Evolutionary conservation across 1,139 yeast species (phyloP).

Genomic region (Chernovozyma aurita): DNA sequence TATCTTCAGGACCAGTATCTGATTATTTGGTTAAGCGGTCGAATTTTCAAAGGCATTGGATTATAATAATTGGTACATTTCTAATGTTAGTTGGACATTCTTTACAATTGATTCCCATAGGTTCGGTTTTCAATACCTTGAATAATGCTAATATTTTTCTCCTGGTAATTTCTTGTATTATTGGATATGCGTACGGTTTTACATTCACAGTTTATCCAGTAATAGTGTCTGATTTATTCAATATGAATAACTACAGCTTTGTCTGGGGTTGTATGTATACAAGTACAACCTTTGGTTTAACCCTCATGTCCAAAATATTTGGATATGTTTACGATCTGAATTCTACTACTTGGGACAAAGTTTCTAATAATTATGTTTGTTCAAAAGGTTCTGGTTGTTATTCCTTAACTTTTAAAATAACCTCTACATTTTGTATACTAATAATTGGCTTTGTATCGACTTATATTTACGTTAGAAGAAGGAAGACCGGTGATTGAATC

Average conservation of each 20-base stretch:
- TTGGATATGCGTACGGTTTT: conserved; percentile 78
- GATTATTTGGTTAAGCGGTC: conserved; percentile 51
- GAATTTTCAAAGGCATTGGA: conserved; percentile 65
- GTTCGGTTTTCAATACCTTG: conserved; percentile 18
- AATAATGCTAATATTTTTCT: conserved; percentile 31
- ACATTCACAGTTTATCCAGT: conserved; percentile 81
- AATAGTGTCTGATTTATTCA: conserved; percentile 71
- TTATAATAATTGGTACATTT: conserved; percentile 48
- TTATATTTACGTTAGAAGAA: conserved; percentile 15
- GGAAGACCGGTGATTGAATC: neutral
- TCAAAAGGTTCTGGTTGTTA: conserved; percentile 37
- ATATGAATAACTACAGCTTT: conserved; percentile 66
- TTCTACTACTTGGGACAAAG: conserved; percentile 22
- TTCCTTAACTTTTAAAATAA: conserved; percentile 31
- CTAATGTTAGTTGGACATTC: conserved; percentile 39
- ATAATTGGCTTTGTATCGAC: conserved; percentile 19
- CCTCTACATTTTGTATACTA: conserved; percentile 24
- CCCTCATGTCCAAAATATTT: conserved; percentile 37
- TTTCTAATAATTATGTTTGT: conserved; percentile 24
- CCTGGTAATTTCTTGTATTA: conserved; percentile 48
- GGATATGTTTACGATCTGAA: conserved; percentile 36
- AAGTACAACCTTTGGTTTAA: conserved; percentile 40
- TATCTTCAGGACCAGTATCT: conserved; percentile 64
- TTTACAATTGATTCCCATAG: conserved; percentile 29
- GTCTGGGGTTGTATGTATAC: conserved; percentile 77